Base-by-base conservation (phyloP, 169 alveolate species). In the Plasmodium vivax region DNA sequence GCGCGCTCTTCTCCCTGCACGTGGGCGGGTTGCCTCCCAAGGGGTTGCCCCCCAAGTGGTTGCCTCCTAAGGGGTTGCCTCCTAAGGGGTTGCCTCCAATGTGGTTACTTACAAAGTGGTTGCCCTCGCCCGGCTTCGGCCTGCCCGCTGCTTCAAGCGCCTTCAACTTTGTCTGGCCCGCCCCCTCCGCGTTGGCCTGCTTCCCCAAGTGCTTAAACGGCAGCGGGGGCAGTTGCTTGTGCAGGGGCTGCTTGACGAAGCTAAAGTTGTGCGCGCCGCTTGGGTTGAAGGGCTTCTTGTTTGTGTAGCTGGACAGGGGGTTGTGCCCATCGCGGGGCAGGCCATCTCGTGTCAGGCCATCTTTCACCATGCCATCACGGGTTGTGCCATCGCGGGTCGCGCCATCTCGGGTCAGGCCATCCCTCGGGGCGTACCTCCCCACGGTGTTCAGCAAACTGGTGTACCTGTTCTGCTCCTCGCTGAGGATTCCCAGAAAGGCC, bases 351-450 rank as follows among this genome's bases (percentile, higher is more conserved):
- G 27, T 0, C 27, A 23, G 27, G 27, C 27, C 27, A 23, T 23
- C 27, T 23, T 23, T 23, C 27, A 23, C 27, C 27, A 23, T 36
- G 41, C 8, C 45, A 38, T 38, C 45, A 5, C 45, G 45, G 4
- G 6, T 2, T 0, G 30, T 56, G 4, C n/a, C 72, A 56, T 10
- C 72, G 0, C 72, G 9, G 0, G 27, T 3, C 41, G n/a, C n/a
- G 4, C n/a, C 72, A 56, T 10, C 72, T 2, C 72, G 9, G 0
- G 27, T 3, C 41, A 36, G 2, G 41, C 41, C 2, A 68, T 68
- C 77, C 77, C 43, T 68, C 12, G 77, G 43, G 77, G 77, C 27
- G 77, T 68, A 68, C 38, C 38, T 68, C n/a, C 77, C 77, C 77
- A 68, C n/a, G 38, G 77, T 68, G 38, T 68, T 68, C n/a, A 68